phyloP scores from a whole-genome alignment of 257 asterid genomes.

The Solanum chilense region DNA sequence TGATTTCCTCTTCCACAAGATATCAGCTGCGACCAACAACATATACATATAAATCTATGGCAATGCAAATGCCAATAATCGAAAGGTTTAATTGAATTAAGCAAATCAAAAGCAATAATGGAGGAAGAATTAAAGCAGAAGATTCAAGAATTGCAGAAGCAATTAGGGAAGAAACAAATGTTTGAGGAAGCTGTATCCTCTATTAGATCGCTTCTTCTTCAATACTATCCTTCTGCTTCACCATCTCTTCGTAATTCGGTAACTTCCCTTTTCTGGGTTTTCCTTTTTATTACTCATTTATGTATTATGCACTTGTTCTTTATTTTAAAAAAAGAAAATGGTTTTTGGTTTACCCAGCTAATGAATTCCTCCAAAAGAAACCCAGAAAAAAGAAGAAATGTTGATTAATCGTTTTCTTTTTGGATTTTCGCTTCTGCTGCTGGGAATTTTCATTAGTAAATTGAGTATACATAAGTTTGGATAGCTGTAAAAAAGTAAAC shows the following conservation, averaged over 20 bases:
- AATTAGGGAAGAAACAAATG: constrained; percentile 58
- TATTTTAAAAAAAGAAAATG: background rate
- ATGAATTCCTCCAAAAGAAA: background rate
- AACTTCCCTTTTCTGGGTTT: background rate
- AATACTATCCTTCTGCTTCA: constrained; percentile 65
- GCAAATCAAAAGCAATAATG: constrained; percentile 4
- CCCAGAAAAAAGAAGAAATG: background rate
- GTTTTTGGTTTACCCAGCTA: background rate
- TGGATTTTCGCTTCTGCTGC: background rate
- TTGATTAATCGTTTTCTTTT: background rate
- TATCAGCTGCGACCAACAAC: background rate
- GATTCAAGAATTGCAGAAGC: constrained; percentile 68
- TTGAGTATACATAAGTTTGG: background rate
- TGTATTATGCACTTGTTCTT: background rate
- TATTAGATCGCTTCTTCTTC: constrained; percentile 58
- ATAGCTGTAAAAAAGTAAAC: background rate
- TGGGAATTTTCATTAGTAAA: background rate
- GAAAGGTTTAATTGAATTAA: background rate
- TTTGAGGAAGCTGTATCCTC: constrained; percentile 72
- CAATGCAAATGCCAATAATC: background rate
- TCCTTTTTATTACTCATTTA: background rate
- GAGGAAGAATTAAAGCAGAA: constrained; percentile 44
- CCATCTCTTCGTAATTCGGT: constrained; percentile 65
- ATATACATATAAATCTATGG: background rate
- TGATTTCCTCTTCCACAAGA: constrained; percentile 4